A percentile compares a stretch with the other conserved stretches of the same genome.
Evolutionary conservation across 106 monocot genomes (phyloP).

Genomic region (Cymbidium sinense): DNA sequence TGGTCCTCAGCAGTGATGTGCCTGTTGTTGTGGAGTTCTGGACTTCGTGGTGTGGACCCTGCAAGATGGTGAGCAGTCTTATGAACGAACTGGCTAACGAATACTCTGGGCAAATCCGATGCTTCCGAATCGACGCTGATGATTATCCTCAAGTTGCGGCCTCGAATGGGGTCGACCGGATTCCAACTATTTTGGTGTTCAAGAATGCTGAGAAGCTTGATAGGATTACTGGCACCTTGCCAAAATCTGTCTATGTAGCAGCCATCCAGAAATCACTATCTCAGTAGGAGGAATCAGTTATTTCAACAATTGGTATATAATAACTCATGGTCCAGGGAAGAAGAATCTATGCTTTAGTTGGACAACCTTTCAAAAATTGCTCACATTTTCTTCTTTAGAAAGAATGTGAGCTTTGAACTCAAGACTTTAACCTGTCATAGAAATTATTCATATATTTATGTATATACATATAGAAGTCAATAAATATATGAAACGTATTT

Average conservation of each 20-base stretch:
- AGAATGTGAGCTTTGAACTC: not conserved
- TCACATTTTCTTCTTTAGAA: not conserved
- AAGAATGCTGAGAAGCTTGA: constrained; percentile 51
- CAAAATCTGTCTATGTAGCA: constrained; percentile 69
- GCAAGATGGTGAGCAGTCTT: constrained; percentile 59
- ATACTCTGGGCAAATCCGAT: constrained; percentile 56
- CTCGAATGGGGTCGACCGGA: constrained; percentile 41
- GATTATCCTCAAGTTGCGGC: constrained; percentile 53
- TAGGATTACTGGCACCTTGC: constrained; percentile 77
- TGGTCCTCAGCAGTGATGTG: constrained; percentile 46
- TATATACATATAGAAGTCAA: too few relatives aligned
- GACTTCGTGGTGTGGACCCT: constrained; percentile 93
- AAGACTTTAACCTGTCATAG: not conserved
- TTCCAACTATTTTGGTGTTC: constrained; percentile 80
- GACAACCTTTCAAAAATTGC: not conserved
- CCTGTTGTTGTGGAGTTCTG: constrained; percentile 78
- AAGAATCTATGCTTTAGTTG: not conserved
- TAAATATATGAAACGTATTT: too few relatives aligned
- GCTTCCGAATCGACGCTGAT: constrained; percentile 57
- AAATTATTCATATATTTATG: too few relatives aligned
- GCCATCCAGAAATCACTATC: constrained; percentile 48
- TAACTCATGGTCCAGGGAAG: too few relatives aligned
- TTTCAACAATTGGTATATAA: too few relatives aligned
- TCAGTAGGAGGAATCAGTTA: not conserved
- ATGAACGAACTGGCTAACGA: constrained; percentile 71